phyloP scores from a whole-genome alignment of 257 asterid genomes.

The Vinca minor region DNA sequence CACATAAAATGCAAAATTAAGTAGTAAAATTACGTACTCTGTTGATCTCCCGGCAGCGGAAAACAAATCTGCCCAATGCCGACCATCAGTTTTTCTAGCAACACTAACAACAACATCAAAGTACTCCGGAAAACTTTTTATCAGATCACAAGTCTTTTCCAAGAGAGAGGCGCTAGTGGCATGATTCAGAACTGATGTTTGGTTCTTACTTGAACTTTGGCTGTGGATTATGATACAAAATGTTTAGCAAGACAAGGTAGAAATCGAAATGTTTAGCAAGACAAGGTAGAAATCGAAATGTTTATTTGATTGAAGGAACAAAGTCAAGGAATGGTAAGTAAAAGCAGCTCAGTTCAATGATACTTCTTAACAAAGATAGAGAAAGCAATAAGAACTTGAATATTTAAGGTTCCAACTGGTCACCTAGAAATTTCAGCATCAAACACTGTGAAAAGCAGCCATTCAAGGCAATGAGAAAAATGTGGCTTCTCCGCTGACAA shows the following conservation, averaged over 20 bases:
- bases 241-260: background rate
- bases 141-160: conserved; percentile 93
- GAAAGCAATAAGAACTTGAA: background rate
- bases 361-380: background rate
- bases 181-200: conserved; percentile 35
- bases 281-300: background rate
- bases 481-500: conserved; percentile 97
- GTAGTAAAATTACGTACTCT: conserved; percentile 49
- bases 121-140: conserved; percentile 87
- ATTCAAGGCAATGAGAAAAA: conserved; percentile 96
- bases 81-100: conserved; percentile 98
- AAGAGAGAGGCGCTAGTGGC: conserved; percentile 47
- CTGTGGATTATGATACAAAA: conserved; percentile 37
- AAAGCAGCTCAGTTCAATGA: background rate
- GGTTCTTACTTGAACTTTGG: conserved; percentile 59
- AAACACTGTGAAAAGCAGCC: conserved; percentile 98
- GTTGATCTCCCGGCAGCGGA: conserved; percentile 96
- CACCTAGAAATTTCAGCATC: conserved; percentile 97
- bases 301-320: background rate
- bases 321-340: background rate
- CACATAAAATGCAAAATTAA: background rate
- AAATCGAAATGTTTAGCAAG: background rate
- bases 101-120: conserved; percentile 98
- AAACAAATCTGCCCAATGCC: conserved; percentile 98
- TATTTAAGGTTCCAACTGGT: background rate